A percentile compares a stretch with the other conserved stretches of the same genome.
These are phyloP conservation scores for Glycine tomentella DNA, from an alignment of 306 rosid species.

Conservation along the genomic window DNA sequence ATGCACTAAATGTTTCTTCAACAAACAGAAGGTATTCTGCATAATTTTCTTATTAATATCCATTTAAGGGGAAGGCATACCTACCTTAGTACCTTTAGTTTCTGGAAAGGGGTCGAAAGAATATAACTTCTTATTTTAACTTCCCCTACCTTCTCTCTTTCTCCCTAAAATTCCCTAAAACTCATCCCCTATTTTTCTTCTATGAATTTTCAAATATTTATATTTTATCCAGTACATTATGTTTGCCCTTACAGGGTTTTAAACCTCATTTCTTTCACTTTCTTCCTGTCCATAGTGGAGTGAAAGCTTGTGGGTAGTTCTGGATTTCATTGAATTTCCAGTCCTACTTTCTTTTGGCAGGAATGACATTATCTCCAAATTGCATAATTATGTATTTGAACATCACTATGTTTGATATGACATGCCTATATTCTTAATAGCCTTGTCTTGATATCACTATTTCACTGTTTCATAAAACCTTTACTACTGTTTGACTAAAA, in stretches of 20 bases:
- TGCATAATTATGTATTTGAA: too few relatives aligned
- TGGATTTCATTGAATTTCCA: constrained; percentile 6
- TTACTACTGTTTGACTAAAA: constrained; percentile 4
- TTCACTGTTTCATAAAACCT: too few relatives aligned
- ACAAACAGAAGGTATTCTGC: background rate
- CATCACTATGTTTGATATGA: too few relatives aligned
- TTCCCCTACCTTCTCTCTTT: background rate
- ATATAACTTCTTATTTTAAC: background rate
- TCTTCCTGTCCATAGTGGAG: background rate
- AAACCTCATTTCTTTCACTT: constrained; percentile 1
- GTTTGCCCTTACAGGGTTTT: constrained; percentile 1
- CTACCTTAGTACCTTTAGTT: background rate
- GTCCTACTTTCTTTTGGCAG: background rate
- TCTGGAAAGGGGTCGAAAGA: background rate
- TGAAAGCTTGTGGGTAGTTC: background rate
- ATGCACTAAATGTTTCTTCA: background rate
- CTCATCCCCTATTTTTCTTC: background rate
- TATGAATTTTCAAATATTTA: background rate
- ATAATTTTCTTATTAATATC: constrained; percentile 14
- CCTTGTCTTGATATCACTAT: too few relatives aligned
- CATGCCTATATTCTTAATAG: too few relatives aligned
- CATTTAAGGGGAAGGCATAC: background rate
- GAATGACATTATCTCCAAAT: background rate
- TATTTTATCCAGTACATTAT: background rate
- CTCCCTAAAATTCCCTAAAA: constrained; percentile 1